These are phyloP conservation scores for Jimgerdemannia lactiflua DNA, from an alignment of 192 early-diverging fungal species.

Conservation along the genomic window DNA sequence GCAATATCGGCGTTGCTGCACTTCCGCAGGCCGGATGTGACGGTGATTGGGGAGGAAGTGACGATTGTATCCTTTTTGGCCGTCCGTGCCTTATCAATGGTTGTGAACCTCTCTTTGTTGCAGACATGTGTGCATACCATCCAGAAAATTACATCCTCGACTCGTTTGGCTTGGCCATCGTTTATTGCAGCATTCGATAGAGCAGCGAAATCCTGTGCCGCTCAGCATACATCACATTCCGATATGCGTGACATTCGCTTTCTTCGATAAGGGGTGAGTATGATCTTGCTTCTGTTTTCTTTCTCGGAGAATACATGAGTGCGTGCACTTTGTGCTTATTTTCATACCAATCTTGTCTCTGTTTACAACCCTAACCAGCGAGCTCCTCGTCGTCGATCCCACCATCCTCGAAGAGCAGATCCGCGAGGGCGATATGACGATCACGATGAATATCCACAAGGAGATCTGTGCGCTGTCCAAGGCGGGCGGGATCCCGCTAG, in stretches of 20 bases:
- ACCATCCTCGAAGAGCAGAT: constrained; percentile 84
- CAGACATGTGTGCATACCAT: too few relatives aligned
- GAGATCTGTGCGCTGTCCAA: constrained; percentile 93
- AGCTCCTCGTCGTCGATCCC: constrained; percentile 79
- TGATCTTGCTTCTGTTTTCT: constrained; percentile 3
- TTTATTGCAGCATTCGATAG: constrained; percentile 66
- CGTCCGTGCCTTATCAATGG: neutral
- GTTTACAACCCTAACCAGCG: constrained; percentile 25
- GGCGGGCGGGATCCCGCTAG: constrained; percentile 84
- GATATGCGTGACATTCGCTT: constrained; percentile 88
- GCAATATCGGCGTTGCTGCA: constrained; percentile 87
- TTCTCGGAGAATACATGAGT: too few relatives aligned
- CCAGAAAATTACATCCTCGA: neutral
- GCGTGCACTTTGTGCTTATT: neutral
- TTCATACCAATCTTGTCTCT: neutral
- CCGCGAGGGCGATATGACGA: constrained; percentile 77
- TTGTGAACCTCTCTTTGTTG: neutral
- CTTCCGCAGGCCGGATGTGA: constrained; percentile 94
- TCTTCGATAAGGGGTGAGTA: constrained; percentile 79
- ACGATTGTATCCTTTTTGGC: constrained; percentile 54
- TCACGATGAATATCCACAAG: constrained; percentile 88
- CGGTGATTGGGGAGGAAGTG: constrained; percentile 88
- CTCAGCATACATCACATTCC: constrained; percentile 96
- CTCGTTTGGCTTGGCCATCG: neutral
- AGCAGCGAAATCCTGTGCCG: constrained; percentile 90